Percentiles rank a stretch among this genome's conserved stretches.
Evolutionary conservation across 2,329 filamentous ascomycete species (phyloP).

Genomic region (Mollisia scopiformis): DNA sequence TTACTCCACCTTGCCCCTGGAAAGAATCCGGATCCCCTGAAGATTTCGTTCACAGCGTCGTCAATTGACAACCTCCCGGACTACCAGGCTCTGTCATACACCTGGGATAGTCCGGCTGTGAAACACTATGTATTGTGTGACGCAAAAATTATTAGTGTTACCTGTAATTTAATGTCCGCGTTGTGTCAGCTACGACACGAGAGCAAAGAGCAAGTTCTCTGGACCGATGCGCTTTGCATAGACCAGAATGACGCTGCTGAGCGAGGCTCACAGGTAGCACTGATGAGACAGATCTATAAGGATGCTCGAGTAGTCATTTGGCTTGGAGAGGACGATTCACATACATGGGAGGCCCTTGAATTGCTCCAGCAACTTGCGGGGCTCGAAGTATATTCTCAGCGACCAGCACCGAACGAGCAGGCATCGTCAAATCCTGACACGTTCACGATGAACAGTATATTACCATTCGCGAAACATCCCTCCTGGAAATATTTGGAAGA

Average conservation of each 20-base stretch:
- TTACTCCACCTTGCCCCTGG: too few species aligned
- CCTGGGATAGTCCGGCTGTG: neutral
- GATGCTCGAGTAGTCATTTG: slow-evolving; percentile 10
- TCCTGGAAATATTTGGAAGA: too few species aligned
- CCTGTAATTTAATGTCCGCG: neutral
- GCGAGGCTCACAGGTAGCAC: slow-evolving; percentile 6
- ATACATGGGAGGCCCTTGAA: too few species aligned
- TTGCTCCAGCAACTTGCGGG: too few species aligned
- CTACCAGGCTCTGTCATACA: neutral
- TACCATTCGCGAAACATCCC: too few species aligned
- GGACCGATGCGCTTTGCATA: slow-evolving; percentile 20
- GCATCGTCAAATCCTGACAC: too few species aligned
- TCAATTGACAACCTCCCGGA: neutral
- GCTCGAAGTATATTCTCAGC: too few species aligned
- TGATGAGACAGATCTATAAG: slow-evolving; percentile 15
- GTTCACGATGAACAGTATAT: too few species aligned
- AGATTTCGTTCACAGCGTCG: too few species aligned
- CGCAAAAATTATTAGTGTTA: neutral
- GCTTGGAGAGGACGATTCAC: too few species aligned
- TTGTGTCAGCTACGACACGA: neutral
- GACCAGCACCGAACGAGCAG: too few species aligned
- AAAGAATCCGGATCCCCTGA: too few species aligned
- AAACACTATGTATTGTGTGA: neutral
- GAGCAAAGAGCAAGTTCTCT: neutral
- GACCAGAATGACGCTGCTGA: slow-evolving; percentile 17